A percentile compares a stretch with the other conserved stretches of the same genome.
Conservation (phyloP, 345 rosid species). For the Melaleuca quinquenervia region DNA sequence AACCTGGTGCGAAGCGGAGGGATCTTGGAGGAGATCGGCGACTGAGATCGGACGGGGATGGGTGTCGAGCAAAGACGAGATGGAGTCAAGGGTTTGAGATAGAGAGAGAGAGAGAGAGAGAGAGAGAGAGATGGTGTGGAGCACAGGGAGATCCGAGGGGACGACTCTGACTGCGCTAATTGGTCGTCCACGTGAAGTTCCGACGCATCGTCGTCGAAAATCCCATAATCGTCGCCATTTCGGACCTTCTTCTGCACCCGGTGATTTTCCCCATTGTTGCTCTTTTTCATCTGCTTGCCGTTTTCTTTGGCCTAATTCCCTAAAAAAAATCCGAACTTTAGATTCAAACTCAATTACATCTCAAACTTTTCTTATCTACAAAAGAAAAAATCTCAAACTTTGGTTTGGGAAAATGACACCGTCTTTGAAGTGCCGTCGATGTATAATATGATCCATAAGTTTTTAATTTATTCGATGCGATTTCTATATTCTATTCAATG, state of each 20-base stretch:
- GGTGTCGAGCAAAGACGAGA: neutral
- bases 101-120: neutral
- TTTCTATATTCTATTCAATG: no score
- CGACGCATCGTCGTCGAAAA: neutral
- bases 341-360: no score
- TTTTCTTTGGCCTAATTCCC: neutral
- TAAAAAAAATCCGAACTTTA: no score
- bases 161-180: neutral
- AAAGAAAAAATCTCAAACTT: no score
- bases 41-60: neutral
- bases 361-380: no score
- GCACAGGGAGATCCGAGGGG: neutral
- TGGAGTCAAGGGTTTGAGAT: neutral
- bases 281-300: neutral
- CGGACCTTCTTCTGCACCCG: neutral
- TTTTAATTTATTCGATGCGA: no score
- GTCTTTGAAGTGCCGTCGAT: no score
- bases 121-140: neutral
- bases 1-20: neutral
- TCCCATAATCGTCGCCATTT: neutral
- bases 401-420: no score
- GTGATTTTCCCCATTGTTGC: neutral
- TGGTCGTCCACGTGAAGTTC: neutral
- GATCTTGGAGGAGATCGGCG: neutral
- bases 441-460: no score